Evolutionary conservation across 2,329 filamentous ascomycete species (phyloP).

Genomic region (Sphaerulina populicola): DNA sequence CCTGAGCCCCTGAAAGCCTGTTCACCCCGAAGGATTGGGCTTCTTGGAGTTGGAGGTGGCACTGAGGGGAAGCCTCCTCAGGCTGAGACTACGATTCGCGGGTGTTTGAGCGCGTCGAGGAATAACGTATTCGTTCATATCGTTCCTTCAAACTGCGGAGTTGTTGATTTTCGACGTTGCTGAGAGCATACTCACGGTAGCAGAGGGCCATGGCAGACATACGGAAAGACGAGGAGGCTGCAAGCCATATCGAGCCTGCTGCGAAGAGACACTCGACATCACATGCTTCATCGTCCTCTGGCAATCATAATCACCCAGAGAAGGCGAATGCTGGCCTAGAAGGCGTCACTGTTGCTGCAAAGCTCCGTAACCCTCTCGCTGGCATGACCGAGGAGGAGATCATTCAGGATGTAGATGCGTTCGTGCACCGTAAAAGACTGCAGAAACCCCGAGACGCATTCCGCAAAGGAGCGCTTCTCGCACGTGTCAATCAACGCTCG

Average conservation of each 20-base stretch:
- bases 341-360: conserved; percentile 20
- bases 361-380: conserved; percentile 25
- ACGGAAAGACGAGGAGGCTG: conserved; percentile 11
- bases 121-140: conserved; percentile 12
- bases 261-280: conserved; percentile 15
- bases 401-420: conserved; percentile 23
- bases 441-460: conserved; percentile 21
- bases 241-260: conserved; percentile 11
- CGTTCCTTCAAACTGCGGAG: too few relatives aligned
- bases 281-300: conserved; percentile 12
- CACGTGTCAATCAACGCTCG: conserved; percentile 23
- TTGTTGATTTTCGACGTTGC: too few relatives aligned
- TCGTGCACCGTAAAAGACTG: conserved; percentile 21
- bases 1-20: too few relatives aligned
- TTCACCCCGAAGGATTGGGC: too few relatives aligned
- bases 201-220: conserved; percentile 10
- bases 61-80: too few relatives aligned
- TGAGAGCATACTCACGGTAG: not conserved
- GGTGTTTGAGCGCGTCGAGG: not conserved
- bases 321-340: conserved; percentile 8
- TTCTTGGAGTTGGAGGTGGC: too few relatives aligned
- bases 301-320: conserved; percentile 10
- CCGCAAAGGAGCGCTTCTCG: conserved; percentile 23
- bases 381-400: conserved; percentile 27
- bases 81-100: not conserved